Evolutionary conservation across 192 early-diverging fungal species (phyloP).

Genomic region (Podila minutissima): DNA sequence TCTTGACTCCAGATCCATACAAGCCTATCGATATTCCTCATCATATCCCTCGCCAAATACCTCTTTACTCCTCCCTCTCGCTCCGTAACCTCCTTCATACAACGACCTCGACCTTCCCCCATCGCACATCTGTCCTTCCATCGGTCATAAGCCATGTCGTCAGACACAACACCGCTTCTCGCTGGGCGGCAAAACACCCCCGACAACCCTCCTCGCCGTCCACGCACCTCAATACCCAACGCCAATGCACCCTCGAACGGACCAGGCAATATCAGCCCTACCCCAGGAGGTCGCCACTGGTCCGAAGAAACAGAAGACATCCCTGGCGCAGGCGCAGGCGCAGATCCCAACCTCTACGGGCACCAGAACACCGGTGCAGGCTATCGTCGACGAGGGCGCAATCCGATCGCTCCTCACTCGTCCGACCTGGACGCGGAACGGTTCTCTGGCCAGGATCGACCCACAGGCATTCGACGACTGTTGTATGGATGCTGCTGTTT

Average conservation of each 20-base stretch:
- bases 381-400: conserved; percentile 30
- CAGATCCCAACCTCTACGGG: conserved; percentile 39
- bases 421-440: conserved; percentile 39
- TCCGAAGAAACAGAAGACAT: conserved; percentile 50
- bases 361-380: conserved; percentile 40
- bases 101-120: no score
- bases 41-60: no score
- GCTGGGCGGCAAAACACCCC: background rate
- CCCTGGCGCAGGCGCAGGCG: conserved; percentile 15
- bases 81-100: no score
- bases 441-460: conserved; percentile 44
- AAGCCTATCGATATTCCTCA: background rate
- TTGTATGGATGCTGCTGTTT: conserved; percentile 37
- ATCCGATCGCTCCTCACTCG: background rate
- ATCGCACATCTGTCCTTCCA: background rate
- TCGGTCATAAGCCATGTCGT: background rate
- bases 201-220: background rate
- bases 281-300: conserved; percentile 25
- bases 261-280: background rate
- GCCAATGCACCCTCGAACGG: background rate
- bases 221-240: conserved; percentile 20
- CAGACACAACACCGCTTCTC: conserved; percentile 50
- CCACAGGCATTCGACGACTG: conserved; percentile 17
- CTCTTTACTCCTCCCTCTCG: no score
- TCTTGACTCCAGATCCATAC: background rate